Percentiles rank a stretch among this genome's conserved stretches.
These are phyloP conservation scores for Neoboletus brunneissimus DNA, from an alignment of 768 basidiomycete species.

Conservation along the genomic window DNA sequence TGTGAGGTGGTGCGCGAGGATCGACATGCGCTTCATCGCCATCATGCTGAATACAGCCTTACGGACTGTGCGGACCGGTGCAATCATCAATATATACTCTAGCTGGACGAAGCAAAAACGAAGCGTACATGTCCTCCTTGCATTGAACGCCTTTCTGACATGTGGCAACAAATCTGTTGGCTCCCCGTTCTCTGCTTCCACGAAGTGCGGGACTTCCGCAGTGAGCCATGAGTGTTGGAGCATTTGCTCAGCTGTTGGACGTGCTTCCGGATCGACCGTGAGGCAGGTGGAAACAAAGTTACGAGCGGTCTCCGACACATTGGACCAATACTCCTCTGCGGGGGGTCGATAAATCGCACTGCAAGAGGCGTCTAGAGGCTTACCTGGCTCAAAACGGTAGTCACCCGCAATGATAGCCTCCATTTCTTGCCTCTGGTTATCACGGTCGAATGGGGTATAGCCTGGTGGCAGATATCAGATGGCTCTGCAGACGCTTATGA, in stretches of 20 bases:
- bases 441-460: slow-evolving; percentile 97
- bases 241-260: slow-evolving; percentile 77
- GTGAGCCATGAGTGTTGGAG: slow-evolving; percentile 72
- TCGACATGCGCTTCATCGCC: slow-evolving; percentile 78
- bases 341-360: not conserved
- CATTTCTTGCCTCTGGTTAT: slow-evolving; percentile 85
- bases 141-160: slow-evolving; percentile 88
- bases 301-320: slow-evolving; percentile 79
- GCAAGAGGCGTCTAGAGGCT: slow-evolving; percentile 1
- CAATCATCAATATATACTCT: slow-evolving; percentile 1
- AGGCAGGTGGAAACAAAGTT: slow-evolving; percentile 82
- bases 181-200: slow-evolving; percentile 51
- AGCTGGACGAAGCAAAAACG: not conserved
- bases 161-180: slow-evolving; percentile 82
- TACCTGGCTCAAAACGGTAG: slow-evolving; percentile 82
- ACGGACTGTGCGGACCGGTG: slow-evolving; percentile 55
- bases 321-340: slow-evolving; percentile 77
- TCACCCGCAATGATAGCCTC: slow-evolving; percentile 92
- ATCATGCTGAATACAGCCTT: slow-evolving; percentile 85
- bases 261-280: slow-evolving; percentile 72
- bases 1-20: slow-evolving; percentile 41
- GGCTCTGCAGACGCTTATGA: not conserved
- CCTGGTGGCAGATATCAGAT: slow-evolving; percentile 37
- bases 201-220: slow-evolving; percentile 65
- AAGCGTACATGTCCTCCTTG: slow-evolving; percentile 75